Evolutionary conservation across 2,329 filamentous ascomycete genomes (phyloP).

Genomic region (Fusarium robinianum): DNA sequence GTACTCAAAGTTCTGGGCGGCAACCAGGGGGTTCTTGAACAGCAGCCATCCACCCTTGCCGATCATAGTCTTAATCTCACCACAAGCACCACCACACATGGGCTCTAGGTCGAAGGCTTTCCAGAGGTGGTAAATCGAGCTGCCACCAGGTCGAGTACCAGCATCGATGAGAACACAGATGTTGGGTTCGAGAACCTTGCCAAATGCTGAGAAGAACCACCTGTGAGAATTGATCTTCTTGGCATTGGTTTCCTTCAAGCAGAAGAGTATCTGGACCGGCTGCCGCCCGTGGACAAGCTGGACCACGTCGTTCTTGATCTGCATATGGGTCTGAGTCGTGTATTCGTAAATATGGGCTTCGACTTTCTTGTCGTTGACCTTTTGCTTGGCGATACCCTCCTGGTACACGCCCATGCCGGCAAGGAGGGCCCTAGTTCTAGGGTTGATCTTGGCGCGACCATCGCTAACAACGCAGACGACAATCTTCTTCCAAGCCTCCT

Average conservation of each 20-base stretch:
- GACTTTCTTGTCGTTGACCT: conserved; percentile 95
- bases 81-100: conserved; percentile 96
- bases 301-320: conserved; percentile 89
- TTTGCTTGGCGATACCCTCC: conserved; percentile 97
- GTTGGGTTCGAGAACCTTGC: conserved; percentile 87
- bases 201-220: conserved; percentile 99
- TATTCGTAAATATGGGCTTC: conserved; percentile 98
- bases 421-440: conserved; percentile 83
- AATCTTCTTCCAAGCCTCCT: conserved; percentile 99
- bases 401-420: conserved; percentile 97
- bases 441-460: conserved; percentile 95
- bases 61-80: conserved; percentile 99
- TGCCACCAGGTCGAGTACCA: conserved; percentile 89
- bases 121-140: conserved; percentile 97
- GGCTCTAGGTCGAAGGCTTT: conserved; percentile 97
- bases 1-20: conserved; percentile 98
- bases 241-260: conserved; percentile 98
- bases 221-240: conserved; percentile 99
- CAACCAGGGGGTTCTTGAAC: conserved; percentile 89
- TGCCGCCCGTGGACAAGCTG: conserved; percentile 82
- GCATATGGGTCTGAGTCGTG: conserved; percentile 82
- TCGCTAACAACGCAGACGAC: conserved; percentile 98
- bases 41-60: conserved; percentile 82
- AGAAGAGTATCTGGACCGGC: conserved; percentile 96
- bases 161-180: conserved; percentile 97